Conservation (phyloP, 176 grass and related monocot species). For the Aegilops speltoides region DNA sequence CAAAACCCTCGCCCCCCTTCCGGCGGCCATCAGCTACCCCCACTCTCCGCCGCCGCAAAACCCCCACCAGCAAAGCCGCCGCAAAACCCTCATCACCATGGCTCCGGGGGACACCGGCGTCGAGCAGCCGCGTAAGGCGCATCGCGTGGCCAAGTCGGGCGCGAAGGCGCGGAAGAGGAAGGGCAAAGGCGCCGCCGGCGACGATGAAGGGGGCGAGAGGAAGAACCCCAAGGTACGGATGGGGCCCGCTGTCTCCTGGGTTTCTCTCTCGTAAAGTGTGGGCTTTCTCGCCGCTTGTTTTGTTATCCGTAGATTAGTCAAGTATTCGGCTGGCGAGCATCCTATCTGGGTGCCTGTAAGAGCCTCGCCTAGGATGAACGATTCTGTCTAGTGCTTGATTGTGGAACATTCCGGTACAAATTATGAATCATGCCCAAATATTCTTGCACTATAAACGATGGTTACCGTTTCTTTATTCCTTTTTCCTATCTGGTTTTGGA, state of each 20-base stretch:
- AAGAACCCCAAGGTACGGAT: conserved; percentile 80
- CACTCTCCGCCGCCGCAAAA: not conserved
- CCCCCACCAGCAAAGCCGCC: not conserved
- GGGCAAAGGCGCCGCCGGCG: conserved; percentile 43
- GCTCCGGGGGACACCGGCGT: conserved; percentile 31
- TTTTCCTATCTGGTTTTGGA: conserved; percentile 20
- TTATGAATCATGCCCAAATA: not conserved
- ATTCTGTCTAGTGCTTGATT: not conserved
- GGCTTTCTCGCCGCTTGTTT: not conserved
- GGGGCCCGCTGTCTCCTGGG: not conserved
- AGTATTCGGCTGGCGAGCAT: not conserved
- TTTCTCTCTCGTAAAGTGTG: not conserved
- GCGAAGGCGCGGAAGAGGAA: conserved; percentile 71
- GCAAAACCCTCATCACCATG: conserved; percentile 42
- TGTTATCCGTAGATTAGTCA: not conserved
- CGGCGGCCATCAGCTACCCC: conserved; percentile 9
- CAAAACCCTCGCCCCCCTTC: conserved; percentile 29
- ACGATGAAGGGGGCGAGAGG: conserved; percentile 45
- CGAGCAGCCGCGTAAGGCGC: conserved; percentile 78
- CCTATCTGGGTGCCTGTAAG: not conserved
- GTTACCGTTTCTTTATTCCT: not conserved
- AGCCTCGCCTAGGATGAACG: not conserved
- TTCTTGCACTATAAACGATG: not conserved
- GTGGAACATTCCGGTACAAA: not conserved
- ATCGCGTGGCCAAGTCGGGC: conserved; percentile 72